Percentiles rank a stretch among this genome's conserved stretches.
Evolutionary conservation across 345 rosid species (phyloP).

Genomic region (Aquilaria malaccensis): DNA sequence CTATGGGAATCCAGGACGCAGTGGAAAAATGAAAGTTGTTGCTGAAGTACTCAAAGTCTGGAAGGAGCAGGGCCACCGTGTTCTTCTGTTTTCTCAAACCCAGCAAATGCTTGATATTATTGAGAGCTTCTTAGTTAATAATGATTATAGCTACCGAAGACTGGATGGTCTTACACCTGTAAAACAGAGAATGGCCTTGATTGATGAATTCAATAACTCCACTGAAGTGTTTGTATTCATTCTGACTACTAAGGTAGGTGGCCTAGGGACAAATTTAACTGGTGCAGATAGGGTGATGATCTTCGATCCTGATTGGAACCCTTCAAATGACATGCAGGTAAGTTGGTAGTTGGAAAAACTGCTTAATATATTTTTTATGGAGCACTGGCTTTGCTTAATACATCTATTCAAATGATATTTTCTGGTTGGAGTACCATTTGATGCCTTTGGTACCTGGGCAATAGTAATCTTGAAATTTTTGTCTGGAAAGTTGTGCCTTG

Average conservation of each 20-base stretch:
- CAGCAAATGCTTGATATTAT: slow-evolving; percentile 98
- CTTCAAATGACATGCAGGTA: slow-evolving; percentile 97
- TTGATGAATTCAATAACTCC: slow-evolving; percentile 83
- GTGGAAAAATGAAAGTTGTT: slow-evolving; percentile 92
- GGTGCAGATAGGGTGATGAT: slow-evolving; percentile 96
- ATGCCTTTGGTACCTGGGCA: not conserved
- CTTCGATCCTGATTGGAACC: slow-evolving; percentile 99
- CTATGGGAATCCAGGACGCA: slow-evolving; percentile 87
- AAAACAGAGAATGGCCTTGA: slow-evolving; percentile 93
- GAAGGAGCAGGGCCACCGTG: slow-evolving; percentile 89
- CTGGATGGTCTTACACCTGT: slow-evolving; percentile 94
- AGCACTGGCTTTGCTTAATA: not conserved
- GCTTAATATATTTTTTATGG: not conserved
- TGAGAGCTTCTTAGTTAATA: slow-evolving; percentile 62
- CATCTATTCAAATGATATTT: not conserved
- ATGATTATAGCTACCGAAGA: slow-evolving; percentile 71
- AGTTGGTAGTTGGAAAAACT: not conserved
- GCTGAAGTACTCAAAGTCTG: slow-evolving; percentile 81
- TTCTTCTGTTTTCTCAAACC: slow-evolving; percentile 88
- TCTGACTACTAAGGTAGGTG: slow-evolving; percentile 94
- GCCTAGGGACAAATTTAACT: slow-evolving; percentile 92
- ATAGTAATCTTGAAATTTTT: not conserved
- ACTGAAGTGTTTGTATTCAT: slow-evolving; percentile 69
- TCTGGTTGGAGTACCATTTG: not conserved
- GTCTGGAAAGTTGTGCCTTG: slow-evolving; percentile 1